Evolutionary conservation across 2,329 filamentous ascomycete genomes (phyloP), one percentile per base, ranked within the genome.

Genomic region (Albifimbria verrucaria): DNA sequence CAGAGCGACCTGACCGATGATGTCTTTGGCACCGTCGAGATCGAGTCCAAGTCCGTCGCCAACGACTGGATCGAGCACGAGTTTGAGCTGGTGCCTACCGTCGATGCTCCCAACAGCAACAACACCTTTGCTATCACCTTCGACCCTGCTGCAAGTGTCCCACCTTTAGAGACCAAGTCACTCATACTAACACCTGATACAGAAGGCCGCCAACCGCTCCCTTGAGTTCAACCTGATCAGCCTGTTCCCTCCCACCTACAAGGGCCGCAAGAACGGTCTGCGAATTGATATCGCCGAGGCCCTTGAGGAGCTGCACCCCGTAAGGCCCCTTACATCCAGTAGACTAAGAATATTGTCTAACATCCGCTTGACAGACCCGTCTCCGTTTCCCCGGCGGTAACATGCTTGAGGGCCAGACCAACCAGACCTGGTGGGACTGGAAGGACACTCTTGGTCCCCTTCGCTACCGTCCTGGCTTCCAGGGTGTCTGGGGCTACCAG

Each of bases 361-460:
- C 46, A 32, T 3, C 18, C 6, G 22, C 25, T n/a, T 39, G 7
- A 47, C 41, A 71, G 68, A 77, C 75, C n/a, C 79, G 87, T 59
- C 75, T 89, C 44, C 78, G 86, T 17, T 80, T 87, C 53, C 85
- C 86, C 0, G 86, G 86, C 6, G 85, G 83, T 9, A 86, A 86
- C 62, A 86, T 85, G 71, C 67, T 87, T 2, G 77, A 80, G 61
- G 77, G 77, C 0, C 62, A 68, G 46, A 73, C 68, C 22, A 72
- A 74, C 56, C 62, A 61, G 42, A 72, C 68, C 3, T 74, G 66
- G 60, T 80, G 77, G 77, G 71, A 79, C 59, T 80, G 77, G 77
- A 77, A 79, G 57, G 67, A 81, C 50, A 78, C 78, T 0, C 68
- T 85, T 25, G 80, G 81, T 0, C 79, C 80, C 2, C 72, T 85